phyloP scores from a whole-genome alignment of 1,284 basidiomycete species.

The Heterobasidion occidentale region DNA sequence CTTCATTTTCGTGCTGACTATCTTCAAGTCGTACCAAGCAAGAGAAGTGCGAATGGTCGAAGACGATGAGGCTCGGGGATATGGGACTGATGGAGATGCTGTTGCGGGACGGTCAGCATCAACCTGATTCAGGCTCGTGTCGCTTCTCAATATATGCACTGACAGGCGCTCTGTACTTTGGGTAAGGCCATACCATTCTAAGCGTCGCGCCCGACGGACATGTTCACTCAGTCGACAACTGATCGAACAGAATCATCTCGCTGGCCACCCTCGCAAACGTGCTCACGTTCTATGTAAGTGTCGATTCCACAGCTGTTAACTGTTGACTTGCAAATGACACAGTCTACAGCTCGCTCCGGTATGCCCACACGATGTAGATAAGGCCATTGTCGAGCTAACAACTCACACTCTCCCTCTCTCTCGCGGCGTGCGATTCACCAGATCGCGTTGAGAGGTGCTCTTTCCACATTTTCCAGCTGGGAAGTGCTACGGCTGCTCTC shows the following conservation, averaged over 20 bases:
- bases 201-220: neutral
- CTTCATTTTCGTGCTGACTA: neutral
- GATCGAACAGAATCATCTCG: too few species aligned
- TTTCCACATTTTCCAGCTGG: neutral
- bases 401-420: neutral
- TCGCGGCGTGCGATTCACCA: neutral
- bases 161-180: neutral
- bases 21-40: neutral
- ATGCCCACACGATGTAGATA: neutral
- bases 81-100: neutral
- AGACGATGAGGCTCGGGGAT: neutral
- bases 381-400: too few species aligned
- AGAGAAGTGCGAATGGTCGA: neutral
- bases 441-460: neutral
- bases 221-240: too few species aligned
- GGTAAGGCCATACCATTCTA: neutral
- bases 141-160: neutral
- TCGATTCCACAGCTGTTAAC: neutral
- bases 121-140: neutral
- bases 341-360: neutral
- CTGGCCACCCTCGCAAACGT: neutral
- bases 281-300: neutral
- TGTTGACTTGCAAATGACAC: neutral
- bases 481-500: neutral
- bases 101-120: neutral